Evolutionary conservation across 2,329 filamentous ascomycete genomes (phyloP), one percentile per base, ranked within the genome.

Genomic region (Aspergillus viridinutans): DNA sequence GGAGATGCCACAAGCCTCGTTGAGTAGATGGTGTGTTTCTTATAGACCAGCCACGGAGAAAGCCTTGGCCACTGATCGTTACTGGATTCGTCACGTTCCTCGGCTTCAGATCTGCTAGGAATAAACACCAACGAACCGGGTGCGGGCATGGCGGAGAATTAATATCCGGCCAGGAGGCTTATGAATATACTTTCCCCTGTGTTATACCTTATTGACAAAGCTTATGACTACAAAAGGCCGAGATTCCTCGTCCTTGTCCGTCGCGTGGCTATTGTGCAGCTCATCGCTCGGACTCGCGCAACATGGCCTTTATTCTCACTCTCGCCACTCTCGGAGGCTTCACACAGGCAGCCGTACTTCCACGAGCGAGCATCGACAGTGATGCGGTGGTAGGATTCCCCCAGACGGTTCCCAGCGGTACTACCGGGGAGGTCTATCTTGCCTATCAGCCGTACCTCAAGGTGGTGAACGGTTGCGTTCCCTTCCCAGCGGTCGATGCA

Each of bases 401-500:
- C 0, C 65, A 85, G 65, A 78, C 81, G 0, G 81, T 85, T 0
- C 83, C 83, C 0, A 72, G 69, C 45, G 75, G 74, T 4, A 72
- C 72, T 1, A 66, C 71, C 0, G 83, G 83, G 14, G 66, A 73
- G 2, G 67, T 83, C 25, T 83, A 83, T 61, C 67, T 81, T 45
- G 80, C 80, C 53, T 86, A 83, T 70, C 79, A 86, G 70, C 84
- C 83, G 0, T 77, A 74, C 53, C 74, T 85, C 5, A 63, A 83
- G 10, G 80, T 86, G 4, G 76, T 78, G 20, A 82, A 83, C 62
- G 84, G 85, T 49, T 87, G 85, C 59, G 84, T 86, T 8, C 83
- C 84, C 0, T 87, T 85, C 65, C 84, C 84, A 0, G 84, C 81
- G 1, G 84, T 87, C 1, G 81, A 87, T 59, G 76, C 77, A 0